A percentile compares a stretch with the other conserved stretches of the same genome.
These are phyloP conservation scores for Lolium multiflorum DNA, from an alignment of 176 grass and related monocot genomes.

Conservation along the genomic window DNA sequence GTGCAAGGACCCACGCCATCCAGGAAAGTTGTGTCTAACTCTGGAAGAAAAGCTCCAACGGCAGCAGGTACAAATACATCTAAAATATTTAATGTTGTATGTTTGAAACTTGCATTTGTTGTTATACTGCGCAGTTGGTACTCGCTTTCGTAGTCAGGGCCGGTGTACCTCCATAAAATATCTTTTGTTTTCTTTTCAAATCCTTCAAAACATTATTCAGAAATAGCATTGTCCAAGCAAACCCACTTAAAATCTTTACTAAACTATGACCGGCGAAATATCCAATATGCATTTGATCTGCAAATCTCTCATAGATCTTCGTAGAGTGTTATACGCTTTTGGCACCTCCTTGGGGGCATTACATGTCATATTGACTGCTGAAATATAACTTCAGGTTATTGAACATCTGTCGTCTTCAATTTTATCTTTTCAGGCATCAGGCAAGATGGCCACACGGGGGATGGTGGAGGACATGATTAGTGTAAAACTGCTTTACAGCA, in stretches of 20 bases:
- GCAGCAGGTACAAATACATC: background rate
- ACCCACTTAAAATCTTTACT: too few relatives aligned
- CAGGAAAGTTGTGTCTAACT: constrained; percentile 17
- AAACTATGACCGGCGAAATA: too few relatives aligned
- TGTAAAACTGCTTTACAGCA: background rate
- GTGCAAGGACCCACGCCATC: constrained; percentile 57
- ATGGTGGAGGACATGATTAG: constrained; percentile 1
- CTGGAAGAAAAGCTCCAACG: background rate
- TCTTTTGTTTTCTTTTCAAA: background rate
- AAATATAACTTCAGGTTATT: background rate
- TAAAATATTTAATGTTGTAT: background rate
- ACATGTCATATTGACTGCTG: background rate
- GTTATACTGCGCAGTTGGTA: background rate
- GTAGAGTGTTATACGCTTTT: background rate
- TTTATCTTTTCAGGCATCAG: background rate
- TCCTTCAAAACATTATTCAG: background rate
- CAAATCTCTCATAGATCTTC: background rate
- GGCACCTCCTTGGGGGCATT: background rate
- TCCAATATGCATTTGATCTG: background rate
- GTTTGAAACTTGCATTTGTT: background rate
- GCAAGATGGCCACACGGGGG: background rate
- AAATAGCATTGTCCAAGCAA: too few relatives aligned
- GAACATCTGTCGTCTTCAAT: background rate
- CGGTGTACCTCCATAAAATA: background rate
- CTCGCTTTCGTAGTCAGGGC: background rate